These are phyloP conservation scores for Claviceps citrina DNA, from an alignment of 2,329 filamentous ascomycete species.

Conservation along the genomic window DNA sequence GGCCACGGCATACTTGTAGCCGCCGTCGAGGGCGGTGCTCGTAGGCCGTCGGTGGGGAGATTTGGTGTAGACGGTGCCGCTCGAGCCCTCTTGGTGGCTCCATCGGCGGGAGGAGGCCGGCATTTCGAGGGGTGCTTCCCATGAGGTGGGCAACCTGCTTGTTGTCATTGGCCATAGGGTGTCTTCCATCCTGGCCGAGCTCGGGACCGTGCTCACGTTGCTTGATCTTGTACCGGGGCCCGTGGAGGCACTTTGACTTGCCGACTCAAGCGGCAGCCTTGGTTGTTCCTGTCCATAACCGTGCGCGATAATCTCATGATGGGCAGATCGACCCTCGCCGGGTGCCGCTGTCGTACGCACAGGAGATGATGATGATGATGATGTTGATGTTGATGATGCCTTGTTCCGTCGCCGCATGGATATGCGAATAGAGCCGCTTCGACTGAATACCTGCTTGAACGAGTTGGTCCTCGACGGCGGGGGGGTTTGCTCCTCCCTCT, in stretches of 20 bases:
- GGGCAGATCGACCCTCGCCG: constrained; percentile 12
- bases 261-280: constrained; percentile 8
- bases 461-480: constrained; percentile 15
- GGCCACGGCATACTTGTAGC: constrained; percentile 11
- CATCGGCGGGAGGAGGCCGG: constrained; percentile 12
- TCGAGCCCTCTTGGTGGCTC: constrained; percentile 14
- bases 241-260: constrained; percentile 14
- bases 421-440: constrained; percentile 19
- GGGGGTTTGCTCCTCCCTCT: constrained; percentile 6
- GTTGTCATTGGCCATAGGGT: constrained; percentile 15
- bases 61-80: constrained; percentile 9
- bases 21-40: constrained; percentile 15
- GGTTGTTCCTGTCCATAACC: constrained; percentile 35
- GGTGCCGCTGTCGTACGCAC: constrained; percentile 2
- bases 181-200: constrained; percentile 13
- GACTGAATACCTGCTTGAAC: constrained; percentile 15
- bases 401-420: constrained; percentile 19
- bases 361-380: constrained; percentile 10
- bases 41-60: constrained; percentile 14
- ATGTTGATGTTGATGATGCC: too few species aligned
- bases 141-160: constrained; percentile 12
- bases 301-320: constrained; percentile 37
- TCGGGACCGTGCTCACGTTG: constrained; percentile 13
- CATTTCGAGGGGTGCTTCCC: constrained; percentile 9
- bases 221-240: constrained; percentile 12